These are phyloP conservation scores for Penicillium coprophilum DNA, from an alignment of 495 filamentous ascomycete species.

Conservation along the genomic window DNA sequence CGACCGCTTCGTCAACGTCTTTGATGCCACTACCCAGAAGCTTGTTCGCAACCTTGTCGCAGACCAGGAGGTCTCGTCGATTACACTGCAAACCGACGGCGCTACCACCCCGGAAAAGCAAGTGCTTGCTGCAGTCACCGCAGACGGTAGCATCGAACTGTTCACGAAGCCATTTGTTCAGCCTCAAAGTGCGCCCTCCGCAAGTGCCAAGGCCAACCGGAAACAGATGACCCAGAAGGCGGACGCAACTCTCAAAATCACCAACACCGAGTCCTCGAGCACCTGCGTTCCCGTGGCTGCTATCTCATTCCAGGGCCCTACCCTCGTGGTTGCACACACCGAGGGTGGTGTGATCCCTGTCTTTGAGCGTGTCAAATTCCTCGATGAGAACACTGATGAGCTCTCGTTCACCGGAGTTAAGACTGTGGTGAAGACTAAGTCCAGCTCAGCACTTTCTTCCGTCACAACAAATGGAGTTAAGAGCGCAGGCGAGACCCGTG, in stretches of 20 bases:
- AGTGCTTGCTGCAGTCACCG: slow-evolving; percentile 51
- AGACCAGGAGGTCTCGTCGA: slow-evolving; percentile 49
- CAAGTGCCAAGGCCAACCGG: slow-evolving; percentile 45
- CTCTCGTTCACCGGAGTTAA: slow-evolving; percentile 47
- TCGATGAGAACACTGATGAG: slow-evolving; percentile 48
- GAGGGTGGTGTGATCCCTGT: slow-evolving; percentile 57
- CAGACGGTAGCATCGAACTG: slow-evolving; percentile 55
- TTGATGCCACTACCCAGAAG: slow-evolving; percentile 44
- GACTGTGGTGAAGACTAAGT: slow-evolving; percentile 49
- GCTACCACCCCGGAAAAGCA: slow-evolving; percentile 36
- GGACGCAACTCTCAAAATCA: slow-evolving; percentile 50
- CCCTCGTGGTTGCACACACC: slow-evolving; percentile 52
- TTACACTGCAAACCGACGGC: slow-evolving; percentile 32
- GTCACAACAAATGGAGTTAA: slow-evolving; percentile 59
- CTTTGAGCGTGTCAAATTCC: slow-evolving; percentile 55
- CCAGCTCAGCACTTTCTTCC: slow-evolving; percentile 40
- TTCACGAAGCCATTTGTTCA: slow-evolving; percentile 56
- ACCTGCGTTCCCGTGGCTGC: slow-evolving; percentile 47
- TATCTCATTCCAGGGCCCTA: slow-evolving; percentile 48
- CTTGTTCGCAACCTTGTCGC: slow-evolving; percentile 53
- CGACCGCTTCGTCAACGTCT: slow-evolving; percentile 58
- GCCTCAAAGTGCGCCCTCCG: slow-evolving; percentile 26
- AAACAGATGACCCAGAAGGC: slow-evolving; percentile 53
- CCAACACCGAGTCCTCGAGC: slow-evolving; percentile 45
- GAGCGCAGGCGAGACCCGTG: slow-evolving; percentile 55